Conservation (phyloP, 2,329 filamentous ascomycete species). For the Pestalotiopsis sp. region DNA sequence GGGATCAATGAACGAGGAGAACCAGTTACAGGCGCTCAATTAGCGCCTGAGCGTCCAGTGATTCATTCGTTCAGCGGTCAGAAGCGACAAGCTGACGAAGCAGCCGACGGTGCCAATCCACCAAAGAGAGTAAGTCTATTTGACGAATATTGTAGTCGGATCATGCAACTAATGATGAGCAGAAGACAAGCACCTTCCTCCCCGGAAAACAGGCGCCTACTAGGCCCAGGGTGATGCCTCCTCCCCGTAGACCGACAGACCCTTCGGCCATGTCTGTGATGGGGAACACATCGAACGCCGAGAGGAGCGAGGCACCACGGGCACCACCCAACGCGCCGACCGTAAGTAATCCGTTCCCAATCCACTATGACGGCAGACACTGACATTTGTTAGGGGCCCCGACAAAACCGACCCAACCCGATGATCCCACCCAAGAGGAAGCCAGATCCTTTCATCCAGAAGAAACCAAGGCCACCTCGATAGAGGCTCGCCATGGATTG, state of each 20-base stretch:
- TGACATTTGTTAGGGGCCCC: slow-evolving; percentile 2
- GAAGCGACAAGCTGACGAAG: slow-evolving; percentile 29
- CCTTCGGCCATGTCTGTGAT: slow-evolving; percentile 33
- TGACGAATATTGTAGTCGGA: background rate
- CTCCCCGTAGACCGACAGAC: slow-evolving; percentile 30
- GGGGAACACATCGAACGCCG: slow-evolving; percentile 20
- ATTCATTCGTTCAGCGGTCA: slow-evolving; percentile 30
- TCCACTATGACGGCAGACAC: background rate
- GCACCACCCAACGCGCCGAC: slow-evolving; percentile 21
- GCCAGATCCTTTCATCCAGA: slow-evolving; percentile 21
- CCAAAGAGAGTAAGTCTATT: slow-evolving; percentile 29
- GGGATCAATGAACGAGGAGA: slow-evolving; percentile 36
- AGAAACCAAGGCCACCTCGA: slow-evolving; percentile 18
- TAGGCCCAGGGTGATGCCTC: slow-evolving; percentile 28
- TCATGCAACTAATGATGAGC: background rate
- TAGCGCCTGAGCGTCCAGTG: slow-evolving; percentile 29
- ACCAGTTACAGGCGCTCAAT: slow-evolving; percentile 19
- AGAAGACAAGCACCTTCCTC: slow-evolving; percentile 25
- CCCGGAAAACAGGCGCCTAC: slow-evolving; percentile 23
- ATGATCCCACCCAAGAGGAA: slow-evolving; percentile 16
- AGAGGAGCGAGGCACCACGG: slow-evolving; percentile 17
- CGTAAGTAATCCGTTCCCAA: slow-evolving; percentile 22
- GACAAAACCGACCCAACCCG: slow-evolving; percentile 13
- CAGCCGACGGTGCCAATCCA: slow-evolving; percentile 23
- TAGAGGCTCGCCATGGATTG: background rate